Evolutionary conservation across 345 rosid species (phyloP), one percentile per base, ranked within the genome.

Genomic region (Brassica nigra): DNA sequence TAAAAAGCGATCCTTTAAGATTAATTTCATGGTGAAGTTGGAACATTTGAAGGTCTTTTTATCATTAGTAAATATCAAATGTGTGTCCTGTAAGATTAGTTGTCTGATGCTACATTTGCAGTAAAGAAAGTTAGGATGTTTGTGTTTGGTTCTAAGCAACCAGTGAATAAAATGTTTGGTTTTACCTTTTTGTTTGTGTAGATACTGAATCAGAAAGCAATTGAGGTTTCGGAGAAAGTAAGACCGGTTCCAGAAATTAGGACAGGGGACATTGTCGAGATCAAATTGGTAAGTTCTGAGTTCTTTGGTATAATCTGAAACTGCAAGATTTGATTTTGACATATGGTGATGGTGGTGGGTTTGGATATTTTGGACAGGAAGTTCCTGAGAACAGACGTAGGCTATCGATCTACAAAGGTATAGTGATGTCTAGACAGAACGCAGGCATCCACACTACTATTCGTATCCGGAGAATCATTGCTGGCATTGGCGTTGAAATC

Each of bases 401-500:
- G 86, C 70, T 89, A 65, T 86, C 99, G 2, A 80, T 86, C 61
- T 95, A 91, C 88, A 92, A 88, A 85, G 97, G 99, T 20, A 92
- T 95, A 30, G 90, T 92, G 29, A 95, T 92, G 20, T 88, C 91
- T 20, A 92, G 84, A 84, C 97, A 92, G 73, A 95, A 92, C 81
- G 95, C 97, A 1, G 95, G 97, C 23, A 90, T 92, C 85, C 97
- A 92, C 81, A 88, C 92, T 8, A 95, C 94, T 6, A 92, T 95
- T 49, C 80, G 97, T 52, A 86, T 92, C 71, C 86, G 95, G 66
- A 89, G 97, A 85, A 90, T 91, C 15, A 87, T 95, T 84, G 97
- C 97, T 15, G 97, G 95, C 29, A 71, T 71, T 8, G 90, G 95
- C 33, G 92, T 89, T 47, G 97, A 90, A 79, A 90, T 92, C n/a